Evolutionary conservation across 108 stramenopile genomes (phyloP).

Genomic region (Pseudonitzschia pungens): DNA sequence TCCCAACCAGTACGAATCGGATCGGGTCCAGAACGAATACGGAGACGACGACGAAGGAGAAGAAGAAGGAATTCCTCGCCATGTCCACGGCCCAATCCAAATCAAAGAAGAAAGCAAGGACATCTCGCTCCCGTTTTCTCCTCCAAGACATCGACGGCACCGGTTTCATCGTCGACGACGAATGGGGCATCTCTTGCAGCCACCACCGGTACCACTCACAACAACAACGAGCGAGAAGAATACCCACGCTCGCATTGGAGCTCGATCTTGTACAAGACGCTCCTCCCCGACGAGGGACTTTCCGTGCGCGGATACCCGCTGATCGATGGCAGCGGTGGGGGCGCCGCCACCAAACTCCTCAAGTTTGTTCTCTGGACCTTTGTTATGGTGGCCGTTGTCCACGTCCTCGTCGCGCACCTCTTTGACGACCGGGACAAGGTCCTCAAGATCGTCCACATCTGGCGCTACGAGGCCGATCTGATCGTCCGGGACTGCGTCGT

Average conservation of each 20-base stretch:
- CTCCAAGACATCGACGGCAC: neutral
- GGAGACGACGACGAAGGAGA: neutral
- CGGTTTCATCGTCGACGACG: neutral
- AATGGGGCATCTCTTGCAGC: neutral
- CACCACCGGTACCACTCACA: no score
- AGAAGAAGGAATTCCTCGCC: neutral
- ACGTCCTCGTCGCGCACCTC: conserved; percentile 35
- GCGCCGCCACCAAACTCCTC: conserved; percentile 45
- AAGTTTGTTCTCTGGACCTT: conserved; percentile 52
- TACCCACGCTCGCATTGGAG: neutral
- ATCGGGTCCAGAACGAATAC: neutral
- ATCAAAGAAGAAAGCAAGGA: neutral
- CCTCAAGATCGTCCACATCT: conserved; percentile 47
- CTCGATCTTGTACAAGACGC: neutral
- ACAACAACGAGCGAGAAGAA: no score
- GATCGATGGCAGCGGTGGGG: conserved; percentile 32
- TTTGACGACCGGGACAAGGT: conserved; percentile 42
- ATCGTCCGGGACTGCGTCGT: conserved; percentile 57
- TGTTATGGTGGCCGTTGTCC: conserved; percentile 41
- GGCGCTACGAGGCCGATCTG: conserved; percentile 50
- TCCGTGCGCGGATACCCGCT: conserved; percentile 5
- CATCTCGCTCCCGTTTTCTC: no score
- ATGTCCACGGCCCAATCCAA: neutral
- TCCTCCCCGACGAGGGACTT: conserved; percentile 19
- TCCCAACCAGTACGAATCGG: no score